Conservation (phyloP, 257 asterid species). For the Anisodus tanguticus region DNA sequence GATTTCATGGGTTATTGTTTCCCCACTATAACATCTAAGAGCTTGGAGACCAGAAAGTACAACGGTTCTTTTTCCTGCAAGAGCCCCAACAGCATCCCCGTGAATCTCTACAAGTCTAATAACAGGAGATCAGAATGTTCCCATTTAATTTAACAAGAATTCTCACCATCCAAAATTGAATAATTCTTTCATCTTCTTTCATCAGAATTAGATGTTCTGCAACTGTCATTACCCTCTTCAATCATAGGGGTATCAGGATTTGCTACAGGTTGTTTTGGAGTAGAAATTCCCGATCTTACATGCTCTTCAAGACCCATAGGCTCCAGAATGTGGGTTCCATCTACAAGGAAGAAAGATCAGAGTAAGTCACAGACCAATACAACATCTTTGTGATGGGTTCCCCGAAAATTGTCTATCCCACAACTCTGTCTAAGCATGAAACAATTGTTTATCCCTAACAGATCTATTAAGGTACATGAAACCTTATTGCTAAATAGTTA, state of each 20-base stretch:
- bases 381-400: neutral
- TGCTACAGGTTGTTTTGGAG: slow-evolving; percentile 39
- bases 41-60: slow-evolving; percentile 40
- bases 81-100: slow-evolving; percentile 45
- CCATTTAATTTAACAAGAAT: slow-evolving; percentile 36
- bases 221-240: slow-evolving; percentile 39
- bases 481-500: neutral
- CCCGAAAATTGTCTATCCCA: neutral
- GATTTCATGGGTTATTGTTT: slow-evolving; percentile 34
- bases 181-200: slow-evolving; percentile 47
- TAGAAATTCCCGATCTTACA: slow-evolving; percentile 40
- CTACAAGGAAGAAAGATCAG: slow-evolving; percentile 49
- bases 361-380: slow-evolving; percentile 10
- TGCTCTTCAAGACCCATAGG: slow-evolving; percentile 46
- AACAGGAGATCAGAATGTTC: slow-evolving; percentile 22
- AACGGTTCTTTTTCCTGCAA: slow-evolving; percentile 61
- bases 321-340: slow-evolving; percentile 48
- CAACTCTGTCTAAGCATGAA: slow-evolving; percentile 13
- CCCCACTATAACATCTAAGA: slow-evolving; percentile 34
- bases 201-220: slow-evolving; percentile 37
- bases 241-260: slow-evolving; percentile 34
- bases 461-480: slow-evolving; percentile 1
- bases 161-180: slow-evolving; percentile 52
- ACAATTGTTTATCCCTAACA: neutral
- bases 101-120: slow-evolving; percentile 21